Conservation (phyloP, 2,329 filamentous ascomycete species). For the Didymosphaeria variabile region DNA sequence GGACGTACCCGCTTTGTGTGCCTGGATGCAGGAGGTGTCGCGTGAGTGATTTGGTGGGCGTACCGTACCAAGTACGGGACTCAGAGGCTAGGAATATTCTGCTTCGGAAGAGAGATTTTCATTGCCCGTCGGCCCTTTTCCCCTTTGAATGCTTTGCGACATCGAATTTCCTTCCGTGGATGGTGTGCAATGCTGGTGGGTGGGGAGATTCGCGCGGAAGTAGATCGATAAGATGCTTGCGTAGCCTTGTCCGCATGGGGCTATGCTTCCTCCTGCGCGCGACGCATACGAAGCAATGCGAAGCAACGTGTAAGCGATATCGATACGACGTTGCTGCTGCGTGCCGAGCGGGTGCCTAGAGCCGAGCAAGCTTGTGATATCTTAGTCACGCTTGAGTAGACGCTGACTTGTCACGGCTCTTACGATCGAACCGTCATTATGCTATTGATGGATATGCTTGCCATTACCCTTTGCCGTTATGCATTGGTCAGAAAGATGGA, state of each 20-base stretch:
- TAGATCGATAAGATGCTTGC: background rate
- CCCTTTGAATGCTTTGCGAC: background rate
- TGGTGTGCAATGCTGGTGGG: background rate
- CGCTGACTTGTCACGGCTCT: background rate
- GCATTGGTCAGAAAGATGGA: background rate
- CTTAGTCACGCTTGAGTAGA: background rate
- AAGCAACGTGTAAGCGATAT: background rate
- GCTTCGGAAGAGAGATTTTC: background rate
- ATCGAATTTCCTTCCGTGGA: background rate
- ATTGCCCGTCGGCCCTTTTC: background rate
- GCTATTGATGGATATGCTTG: background rate
- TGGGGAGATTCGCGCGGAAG: background rate
- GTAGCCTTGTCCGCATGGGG: background rate
- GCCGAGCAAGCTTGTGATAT: background rate
- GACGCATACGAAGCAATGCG: background rate
- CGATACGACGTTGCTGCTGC: background rate
- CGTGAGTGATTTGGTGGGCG: background rate
- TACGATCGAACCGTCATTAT: background rate
- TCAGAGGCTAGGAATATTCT: background rate
- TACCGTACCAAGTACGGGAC: no score
- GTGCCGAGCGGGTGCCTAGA: background rate
- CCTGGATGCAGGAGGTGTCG: background rate
- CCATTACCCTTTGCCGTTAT: background rate
- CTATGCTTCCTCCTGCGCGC: background rate
- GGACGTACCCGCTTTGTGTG: background rate